Evolutionary conservation across 805 yeast genomes (phyloP).

Genomic region (Wickerhamomyces canadensis): DNA sequence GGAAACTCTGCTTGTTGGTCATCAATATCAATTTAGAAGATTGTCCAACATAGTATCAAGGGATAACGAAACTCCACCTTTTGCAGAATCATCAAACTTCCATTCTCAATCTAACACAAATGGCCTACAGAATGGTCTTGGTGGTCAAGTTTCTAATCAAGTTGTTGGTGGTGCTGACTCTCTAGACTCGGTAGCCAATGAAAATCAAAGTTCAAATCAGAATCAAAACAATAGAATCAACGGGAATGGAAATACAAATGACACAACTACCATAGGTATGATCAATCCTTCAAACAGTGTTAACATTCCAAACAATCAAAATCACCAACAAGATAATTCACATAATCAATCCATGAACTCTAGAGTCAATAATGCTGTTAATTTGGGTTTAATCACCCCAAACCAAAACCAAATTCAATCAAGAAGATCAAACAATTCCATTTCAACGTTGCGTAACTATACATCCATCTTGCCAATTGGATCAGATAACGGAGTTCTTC

Average conservation of each 20-base stretch:
- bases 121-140: neutral
- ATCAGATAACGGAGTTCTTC: constrained; percentile 2
- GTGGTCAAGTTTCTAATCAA: neutral
- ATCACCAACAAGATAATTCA: constrained; percentile 1
- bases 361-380: constrained; percentile 11
- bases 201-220: neutral
- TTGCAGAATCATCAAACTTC: neutral
- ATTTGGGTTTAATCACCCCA: neutral
- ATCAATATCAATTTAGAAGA: constrained; percentile 17
- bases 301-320: constrained; percentile 2
- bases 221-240: neutral
- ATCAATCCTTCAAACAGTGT: constrained; percentile 3
- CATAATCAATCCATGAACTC: constrained; percentile 8
- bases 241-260: neutral
- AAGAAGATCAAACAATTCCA: neutral
- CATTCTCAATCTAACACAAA: neutral
- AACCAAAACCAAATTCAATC: neutral
- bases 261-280: neutral
- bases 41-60: constrained; percentile 8
- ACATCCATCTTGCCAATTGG: constrained; percentile 7
- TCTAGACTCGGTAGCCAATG: too few relatives aligned
- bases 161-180: neutral
- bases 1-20: constrained; percentile 14
- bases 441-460: constrained; percentile 3
- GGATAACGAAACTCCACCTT: constrained; percentile 1